A percentile compares a stretch with the other conserved stretches of the same genome.
These are phyloP conservation scores for Cardiosporidium cionae DNA, from an alignment of 169 alveolate species.

Conservation along the genomic window DNA sequence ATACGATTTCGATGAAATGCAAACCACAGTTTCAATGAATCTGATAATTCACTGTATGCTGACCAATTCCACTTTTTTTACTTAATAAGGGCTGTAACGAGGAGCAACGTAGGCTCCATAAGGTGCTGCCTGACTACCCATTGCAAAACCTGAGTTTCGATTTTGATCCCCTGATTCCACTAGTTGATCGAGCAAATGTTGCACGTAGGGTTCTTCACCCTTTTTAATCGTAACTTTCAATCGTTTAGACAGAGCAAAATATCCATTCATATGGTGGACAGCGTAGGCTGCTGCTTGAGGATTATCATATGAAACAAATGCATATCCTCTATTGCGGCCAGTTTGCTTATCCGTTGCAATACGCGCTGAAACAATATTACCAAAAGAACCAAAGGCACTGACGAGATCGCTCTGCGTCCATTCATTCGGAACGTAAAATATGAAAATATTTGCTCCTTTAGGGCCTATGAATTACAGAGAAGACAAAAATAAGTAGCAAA, in stretches of 20 bases:
- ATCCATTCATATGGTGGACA: slow-evolving; percentile 76
- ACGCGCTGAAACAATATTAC: slow-evolving; percentile 75
- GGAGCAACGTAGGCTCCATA: too few relatives aligned
- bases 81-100: too few relatives aligned
- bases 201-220: slow-evolving; percentile 62
- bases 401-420: slow-evolving; percentile 76
- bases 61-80: too few relatives aligned
- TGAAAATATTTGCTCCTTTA: slow-evolving; percentile 81
- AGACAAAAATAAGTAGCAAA: not conserved
- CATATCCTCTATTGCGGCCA: slow-evolving; percentile 81
- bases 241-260: slow-evolving; percentile 63
- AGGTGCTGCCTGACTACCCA: too few relatives aligned
- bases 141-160: too few relatives aligned
- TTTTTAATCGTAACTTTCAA: slow-evolving; percentile 74
- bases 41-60: too few relatives aligned
- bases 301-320: slow-evolving; percentile 76
- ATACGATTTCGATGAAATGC: too few relatives aligned
- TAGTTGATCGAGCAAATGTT: not conserved
- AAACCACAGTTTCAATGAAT: too few relatives aligned
- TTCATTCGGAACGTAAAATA: slow-evolving; percentile 83
- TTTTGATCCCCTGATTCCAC: not conserved
- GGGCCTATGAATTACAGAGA: slow-evolving; percentile 58
- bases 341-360: slow-evolving; percentile 76
- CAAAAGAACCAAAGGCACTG: slow-evolving; percentile 65
- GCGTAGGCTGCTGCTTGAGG: slow-evolving; percentile 79